These are phyloP conservation scores for Aspergillus ustus DNA, from an alignment of 2,329 filamentous ascomycete species.

Conservation along the genomic window DNA sequence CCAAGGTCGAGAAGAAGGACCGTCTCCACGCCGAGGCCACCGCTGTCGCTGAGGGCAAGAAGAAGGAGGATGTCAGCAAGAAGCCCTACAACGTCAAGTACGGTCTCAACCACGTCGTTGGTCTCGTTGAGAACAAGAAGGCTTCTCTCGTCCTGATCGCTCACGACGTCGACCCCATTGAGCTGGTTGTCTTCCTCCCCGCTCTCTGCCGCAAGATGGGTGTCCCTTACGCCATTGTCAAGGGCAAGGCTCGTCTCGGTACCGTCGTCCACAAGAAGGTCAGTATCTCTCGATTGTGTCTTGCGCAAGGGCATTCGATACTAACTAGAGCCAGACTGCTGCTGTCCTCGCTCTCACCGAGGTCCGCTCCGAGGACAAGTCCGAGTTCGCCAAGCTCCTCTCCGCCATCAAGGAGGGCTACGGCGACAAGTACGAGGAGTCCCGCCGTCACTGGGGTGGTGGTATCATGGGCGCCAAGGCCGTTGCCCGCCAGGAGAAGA, in stretches of 20 bases:
- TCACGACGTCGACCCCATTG: conserved; percentile 99
- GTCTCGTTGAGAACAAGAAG: conserved; percentile 99
- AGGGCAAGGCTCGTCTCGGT: conserved; percentile 99
- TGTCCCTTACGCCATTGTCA: conserved; percentile 97
- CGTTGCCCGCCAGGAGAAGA: conserved; percentile 76
- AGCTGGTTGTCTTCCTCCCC: conserved; percentile 98
- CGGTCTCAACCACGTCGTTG: conserved; percentile 99
- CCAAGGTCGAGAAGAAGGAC: conserved; percentile 99
- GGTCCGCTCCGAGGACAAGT: conserved; percentile 98
- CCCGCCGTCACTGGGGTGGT: conserved; percentile 95
- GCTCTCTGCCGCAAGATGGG: conserved; percentile 99
- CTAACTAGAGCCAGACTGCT: conserved; percentile 70
- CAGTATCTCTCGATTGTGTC: conserved; percentile 25
- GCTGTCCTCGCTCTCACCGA: conserved; percentile 95
- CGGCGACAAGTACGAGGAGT: conserved; percentile 91
- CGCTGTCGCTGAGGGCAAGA: conserved; percentile 97
- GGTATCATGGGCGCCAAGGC: conserved; percentile 99
- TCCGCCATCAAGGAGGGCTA: conserved; percentile 98
- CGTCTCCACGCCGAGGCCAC: conserved; percentile 97
- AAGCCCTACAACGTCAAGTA: conserved; percentile 99
- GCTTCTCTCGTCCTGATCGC: conserved; percentile 96
- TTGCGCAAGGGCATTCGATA: conserved; percentile 18
- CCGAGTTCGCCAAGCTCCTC: conserved; percentile 94
- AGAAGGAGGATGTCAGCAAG: conserved; percentile 99
- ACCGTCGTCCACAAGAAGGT: conserved; percentile 99